These are phyloP conservation scores for Kluyveromyces lactis DNA, from an alignment of 805 yeast species.

Conservation along the genomic window DNA sequence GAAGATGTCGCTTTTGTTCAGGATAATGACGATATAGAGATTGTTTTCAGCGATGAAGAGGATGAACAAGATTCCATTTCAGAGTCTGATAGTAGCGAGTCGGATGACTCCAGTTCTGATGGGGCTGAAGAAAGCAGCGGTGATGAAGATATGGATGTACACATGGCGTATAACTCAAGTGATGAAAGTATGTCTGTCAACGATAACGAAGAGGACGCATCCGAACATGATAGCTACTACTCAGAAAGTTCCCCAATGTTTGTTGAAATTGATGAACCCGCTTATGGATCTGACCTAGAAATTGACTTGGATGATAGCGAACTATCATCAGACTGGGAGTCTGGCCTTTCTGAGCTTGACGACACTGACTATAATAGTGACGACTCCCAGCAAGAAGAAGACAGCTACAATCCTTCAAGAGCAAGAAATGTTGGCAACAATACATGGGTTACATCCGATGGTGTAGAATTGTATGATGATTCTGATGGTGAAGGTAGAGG, in stretches of 20 bases:
- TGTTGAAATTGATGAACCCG: constrained; percentile 22
- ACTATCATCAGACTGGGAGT: constrained; percentile 31
- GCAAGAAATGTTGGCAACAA: constrained; percentile 14
- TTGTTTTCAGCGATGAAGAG: constrained; percentile 27
- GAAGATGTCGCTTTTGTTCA: constrained; percentile 34
- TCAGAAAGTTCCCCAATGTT: constrained; percentile 6
- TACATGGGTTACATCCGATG: constrained; percentile 24
- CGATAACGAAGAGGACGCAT: background rate
- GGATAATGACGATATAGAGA: constrained; percentile 29
- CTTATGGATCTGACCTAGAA: constrained; percentile 27
- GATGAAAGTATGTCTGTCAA: constrained; percentile 8
- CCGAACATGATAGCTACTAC: constrained; percentile 4
- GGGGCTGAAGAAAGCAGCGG: constrained; percentile 23
- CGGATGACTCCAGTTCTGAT: constrained; percentile 2
- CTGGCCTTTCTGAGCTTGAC: constrained; percentile 27
- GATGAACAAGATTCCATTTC: constrained; percentile 24
- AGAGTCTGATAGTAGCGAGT: background rate
- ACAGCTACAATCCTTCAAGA: constrained; percentile 9
- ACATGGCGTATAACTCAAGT: constrained; percentile 12
- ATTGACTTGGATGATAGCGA: constrained; percentile 29
- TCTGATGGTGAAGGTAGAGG: constrained; percentile 28
- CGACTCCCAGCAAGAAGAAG: constrained; percentile 20
- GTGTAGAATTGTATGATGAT: constrained; percentile 23
- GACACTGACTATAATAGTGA: constrained; percentile 26
- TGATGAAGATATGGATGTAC: constrained; percentile 14